A percentile compares a stretch with the other conserved stretches of the same genome.
phyloP scores from a whole-genome alignment of 2,329 filamentous ascomycete species.

The Coniochaeta hoffmannii region DNA sequence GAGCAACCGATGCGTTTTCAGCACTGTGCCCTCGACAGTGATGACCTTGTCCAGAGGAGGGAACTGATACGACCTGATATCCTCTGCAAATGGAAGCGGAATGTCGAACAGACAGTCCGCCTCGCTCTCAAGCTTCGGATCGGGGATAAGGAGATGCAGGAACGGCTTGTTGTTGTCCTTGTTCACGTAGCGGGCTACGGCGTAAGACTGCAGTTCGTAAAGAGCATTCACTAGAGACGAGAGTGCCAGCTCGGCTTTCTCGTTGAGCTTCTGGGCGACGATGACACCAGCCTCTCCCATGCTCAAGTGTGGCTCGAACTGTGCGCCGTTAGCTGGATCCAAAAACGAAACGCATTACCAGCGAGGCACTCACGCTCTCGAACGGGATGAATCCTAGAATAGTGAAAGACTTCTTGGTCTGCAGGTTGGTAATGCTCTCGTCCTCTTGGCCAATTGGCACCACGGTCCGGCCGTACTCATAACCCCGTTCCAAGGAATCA shows the following conservation, averaged over 20 bases:
- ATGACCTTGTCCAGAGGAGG: slow-evolving; percentile 82
- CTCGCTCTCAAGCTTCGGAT: slow-evolving; percentile 58
- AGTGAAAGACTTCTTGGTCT: slow-evolving; percentile 67
- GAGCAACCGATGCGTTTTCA: slow-evolving; percentile 77
- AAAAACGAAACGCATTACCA: not conserved
- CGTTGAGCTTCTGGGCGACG: slow-evolving; percentile 67
- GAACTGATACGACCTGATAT: slow-evolving; percentile 84
- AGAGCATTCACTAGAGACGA: slow-evolving; percentile 87
- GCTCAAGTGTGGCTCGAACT: slow-evolving; percentile 79
- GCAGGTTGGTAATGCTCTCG: slow-evolving; percentile 78
- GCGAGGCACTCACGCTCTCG: slow-evolving; percentile 25
- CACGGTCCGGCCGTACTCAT: slow-evolving; percentile 85
- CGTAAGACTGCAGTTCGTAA: slow-evolving; percentile 76
- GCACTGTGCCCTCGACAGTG: slow-evolving; percentile 73
- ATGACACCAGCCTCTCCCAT: slow-evolving; percentile 77
- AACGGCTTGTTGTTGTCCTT: slow-evolving; percentile 77
- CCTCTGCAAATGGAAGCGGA: slow-evolving; percentile 87
- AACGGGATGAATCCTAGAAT: slow-evolving; percentile 80
- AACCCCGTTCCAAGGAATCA: slow-evolving; percentile 85
- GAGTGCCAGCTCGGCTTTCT: slow-evolving; percentile 75
- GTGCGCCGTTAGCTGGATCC: not conserved
- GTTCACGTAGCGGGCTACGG: slow-evolving; percentile 73
- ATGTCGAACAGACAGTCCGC: slow-evolving; percentile 85
- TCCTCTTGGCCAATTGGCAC: slow-evolving; percentile 86
- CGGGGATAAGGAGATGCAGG: slow-evolving; percentile 70